A percentile compares a stretch with the other conserved stretches of the same genome.
Conservation (phyloP, 768 basidiomycete species). For the Collybia sp. region DNA sequence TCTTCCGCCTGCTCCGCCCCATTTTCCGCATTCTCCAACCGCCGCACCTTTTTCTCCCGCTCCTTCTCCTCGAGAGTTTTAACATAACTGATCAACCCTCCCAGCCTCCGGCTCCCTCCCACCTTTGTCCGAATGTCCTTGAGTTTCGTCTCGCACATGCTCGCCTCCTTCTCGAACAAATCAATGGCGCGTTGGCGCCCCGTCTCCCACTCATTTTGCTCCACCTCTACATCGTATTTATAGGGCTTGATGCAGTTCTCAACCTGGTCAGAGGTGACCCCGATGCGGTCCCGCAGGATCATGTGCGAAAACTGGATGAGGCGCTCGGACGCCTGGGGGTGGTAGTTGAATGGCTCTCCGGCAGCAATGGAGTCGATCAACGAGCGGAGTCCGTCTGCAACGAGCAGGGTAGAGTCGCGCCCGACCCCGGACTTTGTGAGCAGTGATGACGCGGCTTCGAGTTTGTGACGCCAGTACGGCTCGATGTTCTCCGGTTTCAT, state of each 20-base stretch:
- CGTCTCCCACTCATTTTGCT: constrained; percentile 85
- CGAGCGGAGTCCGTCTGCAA: constrained; percentile 87
- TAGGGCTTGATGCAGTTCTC: constrained; percentile 99
- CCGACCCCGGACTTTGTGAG: constrained; percentile 96
- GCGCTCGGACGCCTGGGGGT: constrained; percentile 84
- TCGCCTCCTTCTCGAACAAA: constrained; percentile 80
- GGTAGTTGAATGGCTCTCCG: constrained; percentile 89
- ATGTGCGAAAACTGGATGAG: constrained; percentile 90
- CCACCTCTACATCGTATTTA: constrained; percentile 98
- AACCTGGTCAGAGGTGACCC: constrained; percentile 95
- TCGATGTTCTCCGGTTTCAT: constrained; percentile 75
- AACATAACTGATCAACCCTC: constrained; percentile 74
- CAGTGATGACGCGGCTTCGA: constrained; percentile 89
- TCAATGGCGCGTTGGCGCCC: constrained; percentile 74
- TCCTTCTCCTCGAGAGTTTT: constrained; percentile 75
- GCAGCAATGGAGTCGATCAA: constrained; percentile 87
- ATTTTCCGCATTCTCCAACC: constrained; percentile 26
- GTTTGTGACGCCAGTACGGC: constrained; percentile 93
- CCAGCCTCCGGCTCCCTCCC: constrained; percentile 80
- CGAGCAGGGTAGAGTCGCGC: constrained; percentile 87
- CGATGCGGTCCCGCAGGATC: constrained; percentile 90
- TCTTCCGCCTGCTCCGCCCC: constrained; percentile 27
- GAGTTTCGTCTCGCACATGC: constrained; percentile 82
- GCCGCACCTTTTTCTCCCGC: constrained; percentile 52
- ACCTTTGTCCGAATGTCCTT: constrained; percentile 85